Percentiles rank a stretch among this genome's conserved stretches.
Evolutionary conservation across 2,329 filamentous ascomycete species (phyloP).

Genomic region (Fusarium neocosmosporiellum): DNA sequence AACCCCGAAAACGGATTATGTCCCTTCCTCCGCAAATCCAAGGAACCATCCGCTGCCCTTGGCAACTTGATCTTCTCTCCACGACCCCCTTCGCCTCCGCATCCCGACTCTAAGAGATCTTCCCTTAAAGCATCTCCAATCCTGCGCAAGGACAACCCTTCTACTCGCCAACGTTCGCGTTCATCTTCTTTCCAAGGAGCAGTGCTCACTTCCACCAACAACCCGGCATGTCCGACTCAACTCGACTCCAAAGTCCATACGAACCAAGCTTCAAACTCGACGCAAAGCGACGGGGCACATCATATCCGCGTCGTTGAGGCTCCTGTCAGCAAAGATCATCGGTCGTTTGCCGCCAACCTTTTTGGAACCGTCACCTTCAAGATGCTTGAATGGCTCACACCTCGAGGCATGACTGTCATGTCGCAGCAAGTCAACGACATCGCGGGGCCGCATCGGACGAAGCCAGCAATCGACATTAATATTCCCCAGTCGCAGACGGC

Average conservation of each 20-base stretch:
- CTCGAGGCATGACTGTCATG: constrained; percentile 64
- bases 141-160: constrained; percentile 10
- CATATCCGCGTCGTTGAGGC: constrained; percentile 58
- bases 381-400: constrained; percentile 78
- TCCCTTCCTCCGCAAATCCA: constrained; percentile 57
- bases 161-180: constrained; percentile 1
- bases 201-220: not conserved
- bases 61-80: constrained; percentile 60
- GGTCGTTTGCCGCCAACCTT: constrained; percentile 71
- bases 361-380: constrained; percentile 75
- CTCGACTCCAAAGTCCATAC: not conserved
- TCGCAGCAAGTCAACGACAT: constrained; percentile 48
- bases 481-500: not conserved
- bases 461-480: not conserved
- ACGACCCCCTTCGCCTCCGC: constrained; percentile 33
- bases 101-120: constrained; percentile 32
- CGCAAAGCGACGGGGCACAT: not conserved
- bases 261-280: not conserved
- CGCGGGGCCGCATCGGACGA: not conserved
- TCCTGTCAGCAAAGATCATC: constrained; percentile 64
- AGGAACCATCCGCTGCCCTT: constrained; percentile 57
- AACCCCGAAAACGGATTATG: constrained; percentile 80
- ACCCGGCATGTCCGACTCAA: not conserved
- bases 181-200: constrained; percentile 17
- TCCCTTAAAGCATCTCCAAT: constrained; percentile 2